Base-by-base conservation (phyloP, 2,329 filamentous ascomycete genomes). In the Colletotrichum graminicola region DNA sequence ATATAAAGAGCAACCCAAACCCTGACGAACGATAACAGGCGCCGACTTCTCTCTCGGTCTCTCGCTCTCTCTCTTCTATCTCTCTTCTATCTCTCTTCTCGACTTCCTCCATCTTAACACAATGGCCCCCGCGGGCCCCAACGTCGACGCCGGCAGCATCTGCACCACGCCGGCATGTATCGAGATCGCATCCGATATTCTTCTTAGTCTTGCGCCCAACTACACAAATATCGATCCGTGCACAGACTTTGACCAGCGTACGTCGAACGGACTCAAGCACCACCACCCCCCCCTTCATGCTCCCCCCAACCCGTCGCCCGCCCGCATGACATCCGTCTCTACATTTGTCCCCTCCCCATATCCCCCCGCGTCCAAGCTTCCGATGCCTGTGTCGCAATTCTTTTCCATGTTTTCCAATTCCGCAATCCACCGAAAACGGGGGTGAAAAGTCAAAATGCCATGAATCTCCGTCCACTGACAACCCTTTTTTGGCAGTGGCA, bases 191-290 rank as follows among this genome's bases (percentile, higher is more conserved):
- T 77, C 78, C 0, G 74, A 78, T 11, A 75, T 80, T 21, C 67
- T 79, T 1, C 69, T 62, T 18, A 76, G 71, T 39, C 69, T 80
- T 5, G 75, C 78, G 7, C 70, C 74, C 10, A 77, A 90, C 62
- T 90, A 92, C 78, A 83, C 87, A 67, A 80, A 88, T 1, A 82
- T 93, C 52, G 90, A 93, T 77, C 88, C 92, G 5, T 94, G 92
- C 75, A 87, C 84, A 23, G 80, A 93, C 76, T 93, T 93, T 73
- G 89, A 92, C 71, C 83, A 90, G 77, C 86, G 70, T 72, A 61
- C 18, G 66, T 68, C 36, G 23, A 29, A 49, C n/a, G 39, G 51
- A 29, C 59, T 49, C 45, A 16, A 54, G 12, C 7, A 45, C 43
- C 26, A 8, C 26, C 26, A 8, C 41, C 11, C 5, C 23, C 23